These are phyloP conservation scores for Lepraria neglecta DNA, from an alignment of 495 filamentous ascomycete species.

Conservation along the genomic window DNA sequence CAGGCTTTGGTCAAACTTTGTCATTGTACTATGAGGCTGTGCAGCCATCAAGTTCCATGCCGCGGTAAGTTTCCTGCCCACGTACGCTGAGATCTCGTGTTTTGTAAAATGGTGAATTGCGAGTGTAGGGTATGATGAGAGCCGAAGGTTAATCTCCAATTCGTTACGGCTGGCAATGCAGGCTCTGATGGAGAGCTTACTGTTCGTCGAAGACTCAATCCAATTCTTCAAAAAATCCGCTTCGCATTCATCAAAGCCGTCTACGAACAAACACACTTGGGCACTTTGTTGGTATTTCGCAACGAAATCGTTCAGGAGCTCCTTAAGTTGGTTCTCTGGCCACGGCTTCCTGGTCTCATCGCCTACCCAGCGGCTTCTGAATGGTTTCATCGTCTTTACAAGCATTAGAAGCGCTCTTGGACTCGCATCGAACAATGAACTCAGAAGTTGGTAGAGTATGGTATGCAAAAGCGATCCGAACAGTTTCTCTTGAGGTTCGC, in stretches of 20 bases:
- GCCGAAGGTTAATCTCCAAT: not conserved
- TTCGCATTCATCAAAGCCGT: slow-evolving; percentile 6
- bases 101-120: not conserved
- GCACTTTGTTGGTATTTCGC: not conserved
- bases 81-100: not conserved
- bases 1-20: not conserved
- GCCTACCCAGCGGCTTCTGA: too few relatives aligned
- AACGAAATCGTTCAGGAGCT: not conserved
- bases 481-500: not conserved
- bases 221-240: not conserved
- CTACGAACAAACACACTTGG: not conserved
- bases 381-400: not conserved
- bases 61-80: not conserved
- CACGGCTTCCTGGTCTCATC: not conserved
- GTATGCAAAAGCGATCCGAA: slow-evolving; percentile 3
- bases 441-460: not conserved
- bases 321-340: not conserved
- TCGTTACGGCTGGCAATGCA: slow-evolving; percentile 12
- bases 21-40: slow-evolving; percentile 1
- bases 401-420: not conserved
- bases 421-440: not conserved
- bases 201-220: not conserved
- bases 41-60: slow-evolving; percentile 10
- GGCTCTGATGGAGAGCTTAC: not conserved
- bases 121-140: not conserved